Evolutionary conservation across 768 basidiomycete species (phyloP), one percentile per base, ranked within the genome.

Genomic region (Pisolithus orientalis): DNA sequence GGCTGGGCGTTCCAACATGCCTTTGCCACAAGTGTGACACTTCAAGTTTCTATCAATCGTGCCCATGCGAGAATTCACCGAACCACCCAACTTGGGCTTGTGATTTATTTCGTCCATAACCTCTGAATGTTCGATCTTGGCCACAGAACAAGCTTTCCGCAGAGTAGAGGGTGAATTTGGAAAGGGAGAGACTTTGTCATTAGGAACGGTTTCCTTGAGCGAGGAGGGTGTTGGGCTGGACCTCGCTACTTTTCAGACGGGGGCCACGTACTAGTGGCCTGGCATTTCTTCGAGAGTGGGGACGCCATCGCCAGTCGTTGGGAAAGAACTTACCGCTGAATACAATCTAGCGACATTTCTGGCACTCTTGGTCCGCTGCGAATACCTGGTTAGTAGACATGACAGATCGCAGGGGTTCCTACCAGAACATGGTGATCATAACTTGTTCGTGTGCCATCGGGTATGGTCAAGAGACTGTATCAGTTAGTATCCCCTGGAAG

Each of bases 1-100:
- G 96, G 47, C 96, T 96, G 27, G 96, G 94, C 96, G 98, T 68
- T 98, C 96, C 16, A 93, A 87, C 94, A 98, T 97, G n/a, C 94
- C 95, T 79, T 99, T 96, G 59, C 94, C 94, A 69, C 96, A 98
- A 28, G 96, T 98, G 75, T 97, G 94, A 69, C 96, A 99, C 75
- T 98, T 98, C 75, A 95, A 94, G 68, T 94, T 94, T 59, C 93
- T 80, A 76, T 94, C 93, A 62, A 94, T 95, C 28, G 93, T 99
- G 38, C 96, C 96, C 88, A 98, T 92, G 54, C 92, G 84, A 47
- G 94, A 92, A 73, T 99, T 96, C 88, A 95, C 95, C 65, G 98
- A 75, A 44, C 96, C 96, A 45, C 93, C 94, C 25, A 83, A 75
- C 73, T 96, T 97, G 25, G 91, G 90, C 65, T 85, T 88, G 64